Percentiles rank a stretch among this genome's conserved stretches.
Conservation (phyloP, 768 basidiomycete genomes). For the Tulasnella sp. region DNA sequence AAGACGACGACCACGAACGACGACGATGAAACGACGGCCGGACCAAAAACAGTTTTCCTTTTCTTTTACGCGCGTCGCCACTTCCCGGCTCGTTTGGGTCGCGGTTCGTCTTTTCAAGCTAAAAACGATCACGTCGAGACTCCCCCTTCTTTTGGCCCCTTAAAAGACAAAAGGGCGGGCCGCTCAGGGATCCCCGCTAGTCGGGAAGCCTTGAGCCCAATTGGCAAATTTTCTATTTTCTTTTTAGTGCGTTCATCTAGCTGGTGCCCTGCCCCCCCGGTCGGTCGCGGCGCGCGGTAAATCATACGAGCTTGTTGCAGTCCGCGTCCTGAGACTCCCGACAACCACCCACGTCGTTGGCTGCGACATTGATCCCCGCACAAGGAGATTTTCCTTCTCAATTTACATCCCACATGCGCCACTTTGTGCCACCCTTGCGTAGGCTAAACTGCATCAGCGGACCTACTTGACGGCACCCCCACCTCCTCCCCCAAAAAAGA, state of each 20-base stretch:
- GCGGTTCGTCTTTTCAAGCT: background rate
- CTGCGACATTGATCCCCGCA: background rate
- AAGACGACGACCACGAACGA: no score
- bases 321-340: background rate
- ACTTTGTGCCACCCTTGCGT: background rate
- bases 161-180: background rate
- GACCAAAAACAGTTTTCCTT: background rate
- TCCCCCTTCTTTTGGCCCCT: background rate
- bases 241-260: background rate
- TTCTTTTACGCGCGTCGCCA: background rate
- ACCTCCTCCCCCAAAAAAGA: background rate
- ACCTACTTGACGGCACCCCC: background rate
- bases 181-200: constrained; percentile 3
- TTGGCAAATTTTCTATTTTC: background rate
- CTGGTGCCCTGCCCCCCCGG: no score
- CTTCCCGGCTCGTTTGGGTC: background rate
- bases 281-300: background rate
- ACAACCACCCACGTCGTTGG: background rate
- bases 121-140: constrained; percentile 1
- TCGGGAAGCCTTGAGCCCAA: background rate
- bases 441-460: constrained; percentile 9
- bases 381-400: no score
- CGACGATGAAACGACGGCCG: no score
- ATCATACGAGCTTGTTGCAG: background rate
- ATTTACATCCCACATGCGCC: background rate